Percentiles rank a stretch among this genome's conserved stretches.
Evolutionary conservation across 345 rosid species (phyloP).

Genomic region (Hibiscus syriacus): DNA sequence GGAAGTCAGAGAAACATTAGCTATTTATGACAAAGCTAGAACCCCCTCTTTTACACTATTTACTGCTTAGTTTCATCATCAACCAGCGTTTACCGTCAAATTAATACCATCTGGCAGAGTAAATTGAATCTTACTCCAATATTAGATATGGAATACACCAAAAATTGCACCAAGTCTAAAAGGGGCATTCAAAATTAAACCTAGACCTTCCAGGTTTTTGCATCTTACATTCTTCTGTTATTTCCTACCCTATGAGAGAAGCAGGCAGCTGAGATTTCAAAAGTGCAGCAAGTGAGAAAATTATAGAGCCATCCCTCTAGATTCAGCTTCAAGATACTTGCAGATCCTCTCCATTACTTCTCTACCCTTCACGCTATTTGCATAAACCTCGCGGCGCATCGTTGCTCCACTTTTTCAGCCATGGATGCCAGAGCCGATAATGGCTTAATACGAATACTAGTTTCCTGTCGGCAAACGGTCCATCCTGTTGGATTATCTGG

Average conservation of each 20-base stretch:
- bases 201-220: not conserved
- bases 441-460: slow-evolving; percentile 83
- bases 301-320: slow-evolving; percentile 49
- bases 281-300: not conserved
- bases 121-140: not conserved
- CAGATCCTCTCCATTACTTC: slow-evolving; percentile 98
- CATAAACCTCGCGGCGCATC: slow-evolving; percentile 83
- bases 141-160: not conserved
- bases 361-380: slow-evolving; percentile 84
- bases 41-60: too few relatives aligned
- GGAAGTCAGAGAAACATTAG: too few relatives aligned
- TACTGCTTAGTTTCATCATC: not conserved
- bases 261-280: not conserved
- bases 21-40: too few relatives aligned
- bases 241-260: slow-evolving; percentile 10
- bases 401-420: slow-evolving; percentile 95
- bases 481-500: slow-evolving; percentile 72
- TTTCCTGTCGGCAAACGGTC: slow-evolving; percentile 85
- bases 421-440: slow-evolving; percentile 85
- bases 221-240: not conserved
- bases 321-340: slow-evolving; percentile 89
- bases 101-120: not conserved
- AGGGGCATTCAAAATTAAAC: not conserved
- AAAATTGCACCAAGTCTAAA: not conserved
- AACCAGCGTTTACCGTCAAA: not conserved